Percentiles rank a stretch among this genome's conserved stretches.
phyloP scores from a whole-genome alignment of 1,284 basidiomycete genomes.

The Malassezia pachydermatis region DNA sequence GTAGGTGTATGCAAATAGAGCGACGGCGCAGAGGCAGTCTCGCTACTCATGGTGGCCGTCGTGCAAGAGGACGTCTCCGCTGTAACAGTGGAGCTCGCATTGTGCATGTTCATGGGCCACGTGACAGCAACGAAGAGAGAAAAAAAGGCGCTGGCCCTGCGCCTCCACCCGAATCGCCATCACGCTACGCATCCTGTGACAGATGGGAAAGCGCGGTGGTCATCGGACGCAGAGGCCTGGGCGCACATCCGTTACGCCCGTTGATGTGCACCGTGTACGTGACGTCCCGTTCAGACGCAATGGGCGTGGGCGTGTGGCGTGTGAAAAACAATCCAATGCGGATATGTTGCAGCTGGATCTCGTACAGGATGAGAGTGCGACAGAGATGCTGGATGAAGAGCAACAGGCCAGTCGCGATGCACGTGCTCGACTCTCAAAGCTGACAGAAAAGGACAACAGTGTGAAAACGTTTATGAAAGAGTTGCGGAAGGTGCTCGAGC shows the following conservation, averaged over 20 bases:
- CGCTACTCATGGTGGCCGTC: background rate
- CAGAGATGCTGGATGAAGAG: background rate
- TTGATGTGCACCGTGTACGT: background rate
- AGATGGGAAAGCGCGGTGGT: slow-evolving; percentile 7
- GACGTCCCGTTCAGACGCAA: slow-evolving; percentile 4
- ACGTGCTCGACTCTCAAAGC: slow-evolving; percentile 4
- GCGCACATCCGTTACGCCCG: background rate
- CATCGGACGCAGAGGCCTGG: background rate
- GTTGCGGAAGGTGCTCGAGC: slow-evolving; percentile 82
- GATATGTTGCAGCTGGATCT: slow-evolving; percentile 14
- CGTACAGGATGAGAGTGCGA: background rate
- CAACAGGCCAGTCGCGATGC: background rate
- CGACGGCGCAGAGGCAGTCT: background rate
- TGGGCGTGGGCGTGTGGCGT: slow-evolving; percentile 10
- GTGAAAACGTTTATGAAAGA: slow-evolving; percentile 49
- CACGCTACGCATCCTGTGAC: too few relatives aligned
- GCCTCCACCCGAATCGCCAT: too few relatives aligned
- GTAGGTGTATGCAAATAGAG: slow-evolving; percentile 2
- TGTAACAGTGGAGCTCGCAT: background rate
- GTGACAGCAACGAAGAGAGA: too few relatives aligned
- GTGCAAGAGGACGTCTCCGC: background rate
- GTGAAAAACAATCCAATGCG: slow-evolving; percentile 12
- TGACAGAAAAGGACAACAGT: slow-evolving; percentile 34
- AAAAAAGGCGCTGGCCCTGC: too few relatives aligned
- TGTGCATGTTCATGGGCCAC: too few relatives aligned